A percentile compares a stretch with the other conserved stretches of the same genome.
Conservation (phyloP, 1,284 basidiomycete genomes). For the Grifola frondosa region DNA sequence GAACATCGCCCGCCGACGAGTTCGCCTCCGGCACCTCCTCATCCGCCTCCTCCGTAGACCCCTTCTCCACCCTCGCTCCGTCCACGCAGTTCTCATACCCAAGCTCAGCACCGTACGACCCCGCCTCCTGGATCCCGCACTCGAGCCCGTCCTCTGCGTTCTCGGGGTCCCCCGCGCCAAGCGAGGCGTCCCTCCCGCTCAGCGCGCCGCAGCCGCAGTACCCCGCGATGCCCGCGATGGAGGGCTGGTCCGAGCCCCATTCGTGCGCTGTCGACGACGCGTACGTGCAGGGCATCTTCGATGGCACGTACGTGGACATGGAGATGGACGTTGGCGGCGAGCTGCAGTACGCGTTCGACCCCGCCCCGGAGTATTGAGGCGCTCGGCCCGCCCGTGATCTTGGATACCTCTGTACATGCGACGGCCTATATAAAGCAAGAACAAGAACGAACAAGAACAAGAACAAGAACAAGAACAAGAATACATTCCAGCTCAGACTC, state of each 20-base stretch:
- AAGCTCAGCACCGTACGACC: slow-evolving; percentile 4
- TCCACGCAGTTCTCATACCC: slow-evolving; percentile 12
- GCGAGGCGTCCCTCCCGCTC: slow-evolving; percentile 34
- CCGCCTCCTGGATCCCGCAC: slow-evolving; percentile 21
- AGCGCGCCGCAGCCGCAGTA: slow-evolving; percentile 17
- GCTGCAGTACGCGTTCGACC: too few relatives aligned
- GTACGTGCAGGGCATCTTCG: slow-evolving; percentile 7
- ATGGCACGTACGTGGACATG: slow-evolving; percentile 10
- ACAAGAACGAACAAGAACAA: too few relatives aligned
- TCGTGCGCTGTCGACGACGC: slow-evolving; percentile 7
- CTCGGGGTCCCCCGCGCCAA: slow-evolving; percentile 45
- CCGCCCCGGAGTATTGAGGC: too few relatives aligned
- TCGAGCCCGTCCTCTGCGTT: slow-evolving; percentile 43
- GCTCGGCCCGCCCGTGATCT: too few relatives aligned
- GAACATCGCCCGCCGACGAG: too few relatives aligned
- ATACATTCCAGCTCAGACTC: too few relatives aligned
- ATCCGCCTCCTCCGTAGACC: slow-evolving; percentile 15
- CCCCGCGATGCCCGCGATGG: neutral
- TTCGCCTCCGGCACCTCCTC: slow-evolving; percentile 15
- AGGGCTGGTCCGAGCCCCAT: slow-evolving; percentile 5
- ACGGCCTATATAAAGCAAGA: too few relatives aligned
- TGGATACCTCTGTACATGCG: too few relatives aligned
- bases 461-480: too few relatives aligned
- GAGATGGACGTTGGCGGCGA: slow-evolving; percentile 8
- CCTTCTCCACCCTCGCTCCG: slow-evolving; percentile 13